Base-by-base conservation (phyloP, 352 stramenopile species). In the Pythium monospermum region DNA sequence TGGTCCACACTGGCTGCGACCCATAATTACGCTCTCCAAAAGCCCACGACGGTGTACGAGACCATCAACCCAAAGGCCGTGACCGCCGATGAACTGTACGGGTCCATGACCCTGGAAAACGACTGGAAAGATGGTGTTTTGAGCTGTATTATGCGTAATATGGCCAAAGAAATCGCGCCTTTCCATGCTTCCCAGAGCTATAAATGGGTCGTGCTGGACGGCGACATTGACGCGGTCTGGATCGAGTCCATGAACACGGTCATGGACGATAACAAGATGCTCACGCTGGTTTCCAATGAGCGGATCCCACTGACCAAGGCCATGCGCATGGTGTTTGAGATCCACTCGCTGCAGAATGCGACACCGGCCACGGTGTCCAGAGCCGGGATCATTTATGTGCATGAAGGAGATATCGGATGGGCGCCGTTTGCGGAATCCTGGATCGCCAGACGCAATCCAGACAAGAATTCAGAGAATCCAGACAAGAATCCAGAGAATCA, bases 271-370 rank as follows among this genome's bases (percentile, higher is more conserved):
- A 94, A 96, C 62, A 96, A 97, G 53, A 93, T 98, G 36, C 77
- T 98, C 5, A 98, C 95, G 13, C 73, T 98, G 4, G 96, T 98
- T 12, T 98, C 90, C 2, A 99, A 99, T 66, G 95, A 98, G 67
- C 91, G 95, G 22, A 97, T 99, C 19, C 95, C 95, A 2, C 64
- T 99, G 16, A 97, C 87, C 5, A 83, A 90, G n/a, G 72, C 89
- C 0, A 98, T 99, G 95, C 85, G 94, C 26, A 88, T 99, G 63
- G 85, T 99, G 15, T 99, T 99, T 73, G 95, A 99, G 66, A 97
- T 99, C 28, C 95, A 97, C 57, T 98, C 91, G 16, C 69, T 99
- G 6, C 91, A 95, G 42, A 97, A 98, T 49, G 95, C 95, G 12
- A 98, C 95, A 1, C 94, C 94, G 12, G 95, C 95, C 7, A 99